Conservation (phyloP, 495 filamentous ascomycete genomes). For the Penicillium manginii region DNA sequence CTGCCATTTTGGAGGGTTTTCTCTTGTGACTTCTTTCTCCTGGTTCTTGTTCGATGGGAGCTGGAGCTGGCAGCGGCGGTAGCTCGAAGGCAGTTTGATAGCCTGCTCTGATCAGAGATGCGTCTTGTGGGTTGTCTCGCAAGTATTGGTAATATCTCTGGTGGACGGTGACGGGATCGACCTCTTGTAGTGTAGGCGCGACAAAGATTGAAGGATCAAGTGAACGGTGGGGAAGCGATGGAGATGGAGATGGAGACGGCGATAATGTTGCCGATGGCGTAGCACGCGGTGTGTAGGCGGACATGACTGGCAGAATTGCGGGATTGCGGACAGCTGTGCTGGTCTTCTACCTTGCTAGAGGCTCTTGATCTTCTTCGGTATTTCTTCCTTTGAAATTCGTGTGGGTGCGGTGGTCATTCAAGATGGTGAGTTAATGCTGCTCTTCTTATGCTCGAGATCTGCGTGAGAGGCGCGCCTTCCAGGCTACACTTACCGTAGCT, state of each 20-base stretch:
- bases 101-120: conserved; percentile 28
- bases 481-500: conserved; percentile 1
- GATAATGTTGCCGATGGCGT: background rate
- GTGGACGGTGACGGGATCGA: background rate
- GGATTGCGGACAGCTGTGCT: background rate
- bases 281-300: conserved; percentile 27
- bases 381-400: background rate
- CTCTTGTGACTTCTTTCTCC: background rate
- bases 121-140: conserved; percentile 28
- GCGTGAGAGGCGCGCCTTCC: background rate
- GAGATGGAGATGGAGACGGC: background rate
- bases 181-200: conserved; percentile 3
- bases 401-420: conserved; percentile 1
- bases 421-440: conserved; percentile 24
- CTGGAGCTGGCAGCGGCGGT: background rate
- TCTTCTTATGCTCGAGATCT: background rate
- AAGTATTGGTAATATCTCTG: conserved; percentile 5
- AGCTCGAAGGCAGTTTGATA: conserved; percentile 28
- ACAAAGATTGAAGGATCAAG: conserved; percentile 14
- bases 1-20: conserved; percentile 47
- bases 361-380: background rate
- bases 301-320: conserved; percentile 31
- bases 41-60: background rate
- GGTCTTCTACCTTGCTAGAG: background rate
- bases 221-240: background rate